Evolutionary conservation across 495 filamentous ascomycete species (phyloP).

Genomic region (Annulohypoxylon stygium): DNA sequence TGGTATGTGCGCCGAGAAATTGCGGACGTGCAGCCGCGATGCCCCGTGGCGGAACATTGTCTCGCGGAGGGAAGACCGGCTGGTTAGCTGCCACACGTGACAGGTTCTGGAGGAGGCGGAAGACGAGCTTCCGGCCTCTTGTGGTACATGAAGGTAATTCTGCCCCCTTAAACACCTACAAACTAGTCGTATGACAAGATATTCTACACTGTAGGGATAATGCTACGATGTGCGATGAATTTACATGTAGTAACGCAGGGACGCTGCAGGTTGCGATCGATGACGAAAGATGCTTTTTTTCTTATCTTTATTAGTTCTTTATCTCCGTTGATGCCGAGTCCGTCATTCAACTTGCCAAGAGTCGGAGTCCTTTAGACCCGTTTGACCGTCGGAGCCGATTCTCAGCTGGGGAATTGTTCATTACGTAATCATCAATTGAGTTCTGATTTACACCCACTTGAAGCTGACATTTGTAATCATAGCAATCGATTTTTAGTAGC

Average conservation of each 20-base stretch:
- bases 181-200: background rate
- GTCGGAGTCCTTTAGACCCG: background rate
- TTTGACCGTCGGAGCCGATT: slow-evolving; percentile 31
- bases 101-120: slow-evolving; percentile 39
- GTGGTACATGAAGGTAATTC: slow-evolving; percentile 30
- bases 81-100: slow-evolving; percentile 27
- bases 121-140: slow-evolving; percentile 41
- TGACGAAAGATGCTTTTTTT: slow-evolving; percentile 39
- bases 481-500: no score
- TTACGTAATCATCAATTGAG: background rate
- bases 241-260: background rate
- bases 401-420: background rate
- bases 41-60: slow-evolving; percentile 48
- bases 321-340: slow-evolving; percentile 41
- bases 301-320: slow-evolving; percentile 40
- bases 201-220: background rate
- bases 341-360: slow-evolving; percentile 1
- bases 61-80: background rate
- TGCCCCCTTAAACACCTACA: background rate
- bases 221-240: background rate
- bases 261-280: slow-evolving; percentile 34
- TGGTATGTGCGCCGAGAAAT: slow-evolving; percentile 13
- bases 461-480: no score
- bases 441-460: background rate
- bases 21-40: slow-evolving; percentile 34